Conservation (phyloP, 352 stramenopile genomes). For the Pythium periplocum region DNA sequence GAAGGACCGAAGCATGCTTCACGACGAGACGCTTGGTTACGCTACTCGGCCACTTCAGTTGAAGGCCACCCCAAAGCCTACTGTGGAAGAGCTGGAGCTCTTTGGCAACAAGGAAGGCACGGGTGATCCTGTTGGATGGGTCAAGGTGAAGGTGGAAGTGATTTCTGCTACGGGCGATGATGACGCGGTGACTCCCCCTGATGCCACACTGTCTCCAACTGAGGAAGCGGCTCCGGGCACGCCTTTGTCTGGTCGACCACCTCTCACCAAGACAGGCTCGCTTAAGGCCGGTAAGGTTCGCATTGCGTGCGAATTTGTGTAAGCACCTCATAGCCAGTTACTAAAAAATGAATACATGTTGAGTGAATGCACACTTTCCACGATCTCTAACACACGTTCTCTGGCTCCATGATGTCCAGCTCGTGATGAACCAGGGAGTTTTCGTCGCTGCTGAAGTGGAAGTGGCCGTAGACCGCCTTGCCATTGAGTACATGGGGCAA, state of each 20-base stretch:
- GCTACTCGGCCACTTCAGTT: slow-evolving; percentile 10
- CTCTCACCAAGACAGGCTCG: slow-evolving; percentile 2
- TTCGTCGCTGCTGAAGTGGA: slow-evolving; percentile 50
- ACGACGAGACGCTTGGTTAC: slow-evolving; percentile 37
- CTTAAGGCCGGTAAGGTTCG: slow-evolving; percentile 25
- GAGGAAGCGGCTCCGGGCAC: slow-evolving; percentile 2
- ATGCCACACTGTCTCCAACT: neutral
- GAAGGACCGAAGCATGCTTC: slow-evolving; percentile 52
- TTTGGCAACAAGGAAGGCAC: slow-evolving; percentile 10
- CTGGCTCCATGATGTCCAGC: slow-evolving; percentile 16
- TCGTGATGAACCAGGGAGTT: slow-evolving; percentile 17
- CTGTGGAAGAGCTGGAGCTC: slow-evolving; percentile 17
- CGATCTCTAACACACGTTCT: neutral
- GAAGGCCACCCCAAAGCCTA: slow-evolving; percentile 8
- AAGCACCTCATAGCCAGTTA: neutral
- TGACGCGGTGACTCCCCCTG: too few species aligned
- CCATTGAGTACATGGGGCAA: slow-evolving; percentile 48
- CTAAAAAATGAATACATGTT: too few species aligned
- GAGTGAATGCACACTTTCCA: too few species aligned
- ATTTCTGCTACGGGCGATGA: slow-evolving; percentile 11
- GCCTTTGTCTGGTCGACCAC: neutral
- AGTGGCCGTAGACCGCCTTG: slow-evolving; percentile 37
- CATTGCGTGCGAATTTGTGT: slow-evolving; percentile 22
- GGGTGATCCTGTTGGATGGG: slow-evolving; percentile 10
- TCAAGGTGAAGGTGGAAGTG: slow-evolving; percentile 21